Base-by-base conservation (phyloP, 2,329 filamentous ascomycete genomes). In the Lachnellula occidentalis region DNA sequence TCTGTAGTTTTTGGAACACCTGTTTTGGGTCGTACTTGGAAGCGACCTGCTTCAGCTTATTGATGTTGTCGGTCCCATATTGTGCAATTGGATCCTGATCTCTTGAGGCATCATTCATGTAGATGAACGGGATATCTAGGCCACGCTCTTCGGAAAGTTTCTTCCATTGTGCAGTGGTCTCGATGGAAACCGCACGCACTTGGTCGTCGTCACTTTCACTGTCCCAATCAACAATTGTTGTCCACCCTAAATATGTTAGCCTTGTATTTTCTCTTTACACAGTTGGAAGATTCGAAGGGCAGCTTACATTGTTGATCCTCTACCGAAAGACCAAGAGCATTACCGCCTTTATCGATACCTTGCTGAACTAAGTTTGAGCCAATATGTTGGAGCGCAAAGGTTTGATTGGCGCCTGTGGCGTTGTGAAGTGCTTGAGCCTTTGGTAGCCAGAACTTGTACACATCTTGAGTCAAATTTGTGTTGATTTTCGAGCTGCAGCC, bases 71-170 rank as follows among this genome's bases (percentile, higher is more conserved):
- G 1, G 60, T 34, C 0, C 76, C 75, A 51, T 78, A 79, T 11
- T 69, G 62, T 0, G 59, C 17, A n/a, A 78, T 65, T 1, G 75
- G 70, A 22, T 73, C 61, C 57, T 78, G 74, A 17, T 66, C 66
- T 46, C 64, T 60, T 6, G 70, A 69, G 1, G 74, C 74, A 51
- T 78, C 78, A 59, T 78, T 78, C 41, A 72, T 60, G 55, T 72
- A 73, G 2, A 58, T 53, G 42, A 52, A 58, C 6, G 11, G 27
- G 14, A 57, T 15, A 41, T 53, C 34, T 5, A 31, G 19, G 17
- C 48, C 48, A 2, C 46, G 22, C 11, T 27, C n/a, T n/a, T 22
- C 8, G 34, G 19, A 46, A n/a, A 43, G n/a, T n/a, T 34, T 15
- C 34, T 46, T 50, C 41, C 37, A 41, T 12, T 34, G n/a, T 3